Conservation (phyloP, 176 grass and related monocot genomes). For the Phyllostachys edulis region DNA sequence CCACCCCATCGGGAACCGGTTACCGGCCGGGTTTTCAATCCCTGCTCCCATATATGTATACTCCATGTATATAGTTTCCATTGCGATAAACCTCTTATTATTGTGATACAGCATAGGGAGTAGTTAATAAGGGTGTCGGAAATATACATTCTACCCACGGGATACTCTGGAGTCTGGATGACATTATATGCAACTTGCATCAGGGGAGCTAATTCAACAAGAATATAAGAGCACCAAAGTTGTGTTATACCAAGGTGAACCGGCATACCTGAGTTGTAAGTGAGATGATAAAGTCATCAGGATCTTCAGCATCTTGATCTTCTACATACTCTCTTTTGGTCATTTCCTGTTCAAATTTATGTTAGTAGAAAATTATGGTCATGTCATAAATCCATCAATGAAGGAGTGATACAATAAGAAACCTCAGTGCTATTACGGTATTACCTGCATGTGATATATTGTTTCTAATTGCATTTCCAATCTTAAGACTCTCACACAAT, state of each 20-base stretch:
- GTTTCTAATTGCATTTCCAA: conserved; percentile 96
- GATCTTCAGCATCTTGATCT: conserved; percentile 99
- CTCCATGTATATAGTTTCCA: background rate
- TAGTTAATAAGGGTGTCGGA: background rate
- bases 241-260: conserved; percentile 8
- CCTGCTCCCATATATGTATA: background rate
- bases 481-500: conserved; percentile 89
- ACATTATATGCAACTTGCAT: background rate
- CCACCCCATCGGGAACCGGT: too few relatives aligned
- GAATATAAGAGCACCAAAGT: background rate
- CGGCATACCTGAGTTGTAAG: conserved; percentile 75
- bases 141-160: background rate
- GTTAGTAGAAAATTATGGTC: conserved; percentile 20
- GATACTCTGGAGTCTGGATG: background rate
- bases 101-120: background rate
- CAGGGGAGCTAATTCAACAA: background rate
- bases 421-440: conserved; percentile 9
- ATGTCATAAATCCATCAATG: conserved; percentile 37
- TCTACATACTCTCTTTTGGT: conserved; percentile 86
- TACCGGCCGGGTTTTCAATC: too few relatives aligned
- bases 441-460: conserved; percentile 95
- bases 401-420: conserved; percentile 20
- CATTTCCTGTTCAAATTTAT: conserved; percentile 74
- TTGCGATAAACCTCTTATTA: background rate
- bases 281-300: conserved; percentile 98